These are phyloP conservation scores for Sugiyamaella grinbergsii DNA, from an alignment of 1,139 yeast species.

Conservation along the genomic window DNA sequence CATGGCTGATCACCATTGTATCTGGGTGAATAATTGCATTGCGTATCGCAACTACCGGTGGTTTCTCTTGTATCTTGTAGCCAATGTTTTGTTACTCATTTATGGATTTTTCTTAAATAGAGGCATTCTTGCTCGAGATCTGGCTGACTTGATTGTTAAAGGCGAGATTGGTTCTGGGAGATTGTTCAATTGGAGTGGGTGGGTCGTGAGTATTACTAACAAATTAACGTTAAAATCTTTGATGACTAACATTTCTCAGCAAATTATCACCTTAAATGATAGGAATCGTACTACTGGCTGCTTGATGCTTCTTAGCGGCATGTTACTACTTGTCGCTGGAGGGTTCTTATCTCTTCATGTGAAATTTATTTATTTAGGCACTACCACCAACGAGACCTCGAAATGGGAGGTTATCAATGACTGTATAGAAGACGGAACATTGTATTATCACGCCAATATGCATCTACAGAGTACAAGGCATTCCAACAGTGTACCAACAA, in stretches of 20 bases:
- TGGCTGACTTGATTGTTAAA: slow-evolving; percentile 16
- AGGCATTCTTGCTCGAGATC: slow-evolving; percentile 35
- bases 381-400: slow-evolving; percentile 84
- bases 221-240: not conserved
- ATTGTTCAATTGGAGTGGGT: slow-evolving; percentile 10
- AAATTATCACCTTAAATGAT: slow-evolving; percentile 2
- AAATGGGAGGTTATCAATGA: slow-evolving; percentile 81
- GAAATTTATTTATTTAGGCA: slow-evolving; percentile 68
- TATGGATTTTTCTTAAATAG: slow-evolving; percentile 61
- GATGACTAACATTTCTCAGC: slow-evolving; percentile 1
- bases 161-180: slow-evolving; percentile 1
- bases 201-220: slow-evolving; percentile 11
- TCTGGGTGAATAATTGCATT: slow-evolving; percentile 93
- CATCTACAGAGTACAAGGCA: slow-evolving; percentile 20
- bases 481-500: slow-evolving; percentile 31
- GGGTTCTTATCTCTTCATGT: slow-evolving; percentile 66
- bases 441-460: slow-evolving; percentile 42
- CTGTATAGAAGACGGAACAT: slow-evolving; percentile 52
- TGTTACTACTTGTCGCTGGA: slow-evolving; percentile 55
- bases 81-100: slow-evolving; percentile 56
- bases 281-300: slow-evolving; percentile 48
- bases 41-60: slow-evolving; percentile 75
- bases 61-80: slow-evolving; percentile 62
- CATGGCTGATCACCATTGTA: slow-evolving; percentile 85
- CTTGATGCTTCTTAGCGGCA: slow-evolving; percentile 54